Conservation (phyloP, 208 protist genomes). For the Leishmania arabica region DNA sequence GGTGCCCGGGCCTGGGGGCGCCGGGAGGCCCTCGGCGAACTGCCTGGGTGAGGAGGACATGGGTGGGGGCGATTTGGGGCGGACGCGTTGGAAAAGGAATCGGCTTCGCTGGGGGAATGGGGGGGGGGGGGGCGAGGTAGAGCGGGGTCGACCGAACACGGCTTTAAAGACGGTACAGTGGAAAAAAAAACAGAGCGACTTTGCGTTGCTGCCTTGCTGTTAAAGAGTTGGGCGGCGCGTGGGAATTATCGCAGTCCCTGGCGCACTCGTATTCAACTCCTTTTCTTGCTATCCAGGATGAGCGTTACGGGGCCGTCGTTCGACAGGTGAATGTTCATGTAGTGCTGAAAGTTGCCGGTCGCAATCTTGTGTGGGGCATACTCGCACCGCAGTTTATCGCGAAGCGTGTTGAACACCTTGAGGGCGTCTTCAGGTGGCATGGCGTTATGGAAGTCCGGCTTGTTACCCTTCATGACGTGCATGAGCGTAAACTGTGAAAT, state of each 20-base stretch:
- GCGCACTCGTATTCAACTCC: constrained; percentile 7
- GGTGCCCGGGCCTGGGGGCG: too few species aligned
- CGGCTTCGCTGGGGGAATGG: too few species aligned
- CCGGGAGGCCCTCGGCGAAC: too few species aligned
- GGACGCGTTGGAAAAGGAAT: too few species aligned
- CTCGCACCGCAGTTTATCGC: constrained; percentile 54
- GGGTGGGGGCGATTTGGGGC: too few species aligned
- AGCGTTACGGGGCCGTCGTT: constrained; percentile 93
- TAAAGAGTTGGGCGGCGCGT: neutral
- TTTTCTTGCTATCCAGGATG: constrained; percentile 73
- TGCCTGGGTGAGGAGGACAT: too few species aligned
- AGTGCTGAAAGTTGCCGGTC: constrained; percentile 87
- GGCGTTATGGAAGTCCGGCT: constrained; percentile 92
- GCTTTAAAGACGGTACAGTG: neutral
- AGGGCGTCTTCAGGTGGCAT: constrained; percentile 75
- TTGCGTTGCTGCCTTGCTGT: neutral
- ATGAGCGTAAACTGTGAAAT: constrained; percentile 93
- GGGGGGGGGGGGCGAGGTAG: too few species aligned
- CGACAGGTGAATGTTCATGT: constrained; percentile 83
- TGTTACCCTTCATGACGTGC: constrained; percentile 90
- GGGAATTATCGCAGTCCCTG: neutral
- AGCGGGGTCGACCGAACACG: neutral
- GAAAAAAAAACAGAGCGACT: neutral
- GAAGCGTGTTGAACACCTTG: constrained; percentile 78
- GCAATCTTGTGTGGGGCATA: constrained; percentile 65